A percentile compares a stretch with the other conserved stretches of the same genome.
Conservation (phyloP, 2,329 filamentous ascomycete genomes). For the Alternaria conjuncta region DNA sequence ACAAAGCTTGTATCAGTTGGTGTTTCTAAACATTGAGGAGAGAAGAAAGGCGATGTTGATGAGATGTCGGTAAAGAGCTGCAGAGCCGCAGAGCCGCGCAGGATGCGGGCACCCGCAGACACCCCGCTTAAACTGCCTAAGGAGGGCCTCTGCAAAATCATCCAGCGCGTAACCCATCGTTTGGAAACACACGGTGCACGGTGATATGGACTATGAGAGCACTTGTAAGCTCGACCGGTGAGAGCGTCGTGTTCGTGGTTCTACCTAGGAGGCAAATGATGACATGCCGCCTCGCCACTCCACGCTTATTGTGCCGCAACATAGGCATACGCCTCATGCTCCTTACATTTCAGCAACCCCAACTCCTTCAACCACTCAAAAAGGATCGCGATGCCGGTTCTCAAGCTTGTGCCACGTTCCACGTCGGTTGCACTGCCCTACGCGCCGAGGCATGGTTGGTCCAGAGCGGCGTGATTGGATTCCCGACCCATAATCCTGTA, state of each 20-base stretch:
- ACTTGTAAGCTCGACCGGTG: not conserved
- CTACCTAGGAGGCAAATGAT: not conserved
- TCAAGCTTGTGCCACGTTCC: constrained; percentile 4
- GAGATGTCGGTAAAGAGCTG: not conserved
- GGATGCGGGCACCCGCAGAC: not conserved
- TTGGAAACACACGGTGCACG: not conserved
- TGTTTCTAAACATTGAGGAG: not conserved
- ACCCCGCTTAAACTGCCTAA: not conserved
- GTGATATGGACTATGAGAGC: not conserved
- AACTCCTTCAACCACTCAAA: not conserved
- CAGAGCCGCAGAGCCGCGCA: not conserved
- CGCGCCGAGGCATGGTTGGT: constrained; percentile 9
- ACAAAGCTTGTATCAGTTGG: not conserved
- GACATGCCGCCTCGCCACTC: not conserved
- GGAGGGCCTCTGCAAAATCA: not conserved
- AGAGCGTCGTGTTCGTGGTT: not conserved
- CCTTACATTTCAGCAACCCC: not conserved
- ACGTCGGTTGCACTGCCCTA: constrained; percentile 7
- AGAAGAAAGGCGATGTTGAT: not conserved
- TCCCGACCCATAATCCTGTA: constrained; percentile 6
- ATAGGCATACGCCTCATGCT: not conserved
- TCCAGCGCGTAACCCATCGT: not conserved
- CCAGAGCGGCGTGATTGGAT: not conserved
- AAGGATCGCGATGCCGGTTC: constrained; percentile 1
- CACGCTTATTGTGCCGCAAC: not conserved